Conservation (phyloP, 2,329 filamentous ascomycete species). For the Stachybotrys chartarum region DNA sequence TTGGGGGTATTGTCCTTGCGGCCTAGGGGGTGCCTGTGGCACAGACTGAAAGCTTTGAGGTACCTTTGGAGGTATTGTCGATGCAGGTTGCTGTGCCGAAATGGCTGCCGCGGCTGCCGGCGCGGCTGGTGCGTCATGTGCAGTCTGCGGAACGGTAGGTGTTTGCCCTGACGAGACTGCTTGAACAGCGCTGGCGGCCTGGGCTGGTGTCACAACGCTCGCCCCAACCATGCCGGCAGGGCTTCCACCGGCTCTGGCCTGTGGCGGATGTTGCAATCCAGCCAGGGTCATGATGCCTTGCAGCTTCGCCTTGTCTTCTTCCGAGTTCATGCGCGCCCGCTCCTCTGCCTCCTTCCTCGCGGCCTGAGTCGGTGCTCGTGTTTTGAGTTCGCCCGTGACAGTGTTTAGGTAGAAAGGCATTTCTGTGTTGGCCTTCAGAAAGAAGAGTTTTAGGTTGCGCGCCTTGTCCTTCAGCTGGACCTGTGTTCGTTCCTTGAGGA, state of each 20-base stretch:
- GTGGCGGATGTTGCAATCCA: conserved; percentile 38
- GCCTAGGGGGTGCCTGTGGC: conserved; percentile 16
- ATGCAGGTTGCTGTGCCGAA: conserved; percentile 9
- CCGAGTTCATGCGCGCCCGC: conserved; percentile 48
- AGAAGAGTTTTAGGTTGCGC: conserved; percentile 82
- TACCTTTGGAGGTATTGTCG: conserved; percentile 12
- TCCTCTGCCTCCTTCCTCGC: conserved; percentile 62
- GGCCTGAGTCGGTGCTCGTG: conserved; percentile 69
- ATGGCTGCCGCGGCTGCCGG: not conserved
- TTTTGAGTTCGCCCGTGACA: conserved; percentile 86
- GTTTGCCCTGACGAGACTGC: conserved; percentile 10
- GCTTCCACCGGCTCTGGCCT: conserved; percentile 15
- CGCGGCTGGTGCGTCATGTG: conserved; percentile 3
- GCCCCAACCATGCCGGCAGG: conserved; percentile 16
- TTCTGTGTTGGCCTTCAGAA: conserved; percentile 84
- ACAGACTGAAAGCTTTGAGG: conserved; percentile 22
- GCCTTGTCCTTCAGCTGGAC: conserved; percentile 92
- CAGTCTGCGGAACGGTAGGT: conserved; percentile 9
- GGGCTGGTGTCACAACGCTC: conserved; percentile 25
- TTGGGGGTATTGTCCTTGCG: conserved; percentile 7
- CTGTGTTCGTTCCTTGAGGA: conserved; percentile 81
- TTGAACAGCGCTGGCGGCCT: conserved; percentile 21
- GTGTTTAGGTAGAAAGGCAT: conserved; percentile 83
- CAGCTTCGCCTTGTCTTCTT: conserved; percentile 53
- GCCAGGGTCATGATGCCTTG: conserved; percentile 53